Conservation (phyloP, 1,284 basidiomycete species). For the Cutaneotrichosporon cavernicola region DNA sequence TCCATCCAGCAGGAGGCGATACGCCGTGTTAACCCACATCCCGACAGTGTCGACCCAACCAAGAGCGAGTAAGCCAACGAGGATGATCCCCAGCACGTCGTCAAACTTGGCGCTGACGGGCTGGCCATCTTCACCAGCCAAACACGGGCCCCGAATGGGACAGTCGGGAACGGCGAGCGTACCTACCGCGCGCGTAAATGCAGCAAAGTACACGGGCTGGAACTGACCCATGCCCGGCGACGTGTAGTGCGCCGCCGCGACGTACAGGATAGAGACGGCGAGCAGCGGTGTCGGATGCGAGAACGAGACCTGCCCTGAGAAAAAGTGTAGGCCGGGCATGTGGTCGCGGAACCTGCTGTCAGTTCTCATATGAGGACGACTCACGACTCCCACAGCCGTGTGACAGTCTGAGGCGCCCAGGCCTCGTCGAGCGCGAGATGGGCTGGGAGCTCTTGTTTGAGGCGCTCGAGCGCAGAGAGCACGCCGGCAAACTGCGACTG, state of each 20-base stretch:
- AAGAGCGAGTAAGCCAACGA: constrained; percentile 26
- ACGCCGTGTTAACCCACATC: constrained; percentile 29
- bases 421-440: constrained; percentile 18
- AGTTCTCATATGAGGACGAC: neutral
- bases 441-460: constrained; percentile 23
- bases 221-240: constrained; percentile 22
- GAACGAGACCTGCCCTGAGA: constrained; percentile 31
- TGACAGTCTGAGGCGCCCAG: constrained; percentile 16
- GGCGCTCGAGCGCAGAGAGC: constrained; percentile 16
- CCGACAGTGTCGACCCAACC: constrained; percentile 32
- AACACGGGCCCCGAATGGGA: constrained; percentile 13
- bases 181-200: constrained; percentile 23
- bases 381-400: constrained; percentile 24
- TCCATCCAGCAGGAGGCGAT: constrained; percentile 28
- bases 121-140: constrained; percentile 9
- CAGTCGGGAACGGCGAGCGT: constrained; percentile 24
- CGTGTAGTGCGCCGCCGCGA: constrained; percentile 26
- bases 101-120: constrained; percentile 25
- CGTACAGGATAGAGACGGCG: constrained; percentile 28
- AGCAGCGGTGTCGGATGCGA: constrained; percentile 26
- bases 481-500: constrained; percentile 17
- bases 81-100: constrained; percentile 29
- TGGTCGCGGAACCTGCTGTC: constrained; percentile 28
- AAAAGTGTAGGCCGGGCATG: constrained; percentile 32
- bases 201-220: constrained; percentile 26